Evolutionary conservation across 2,329 filamentous ascomycete species (phyloP), one percentile per base, ranked within the genome.

Genomic region (Colletotrichum destructivum): DNA sequence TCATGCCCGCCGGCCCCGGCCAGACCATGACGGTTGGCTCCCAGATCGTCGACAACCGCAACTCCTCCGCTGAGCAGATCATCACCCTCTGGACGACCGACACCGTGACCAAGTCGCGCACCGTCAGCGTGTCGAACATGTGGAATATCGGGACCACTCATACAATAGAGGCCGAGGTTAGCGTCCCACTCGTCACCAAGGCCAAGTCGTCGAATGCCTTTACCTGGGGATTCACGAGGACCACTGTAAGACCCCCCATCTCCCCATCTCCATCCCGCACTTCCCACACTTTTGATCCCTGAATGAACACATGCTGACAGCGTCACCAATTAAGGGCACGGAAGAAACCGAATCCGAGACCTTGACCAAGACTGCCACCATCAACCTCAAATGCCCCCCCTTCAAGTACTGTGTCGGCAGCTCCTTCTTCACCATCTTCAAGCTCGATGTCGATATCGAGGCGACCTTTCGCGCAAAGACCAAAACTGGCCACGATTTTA

Each of bases 41-140:
- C 15, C 72, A 74, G 54, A 71, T 74, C 23, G 51, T 75, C 18
- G 72, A 75, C 44, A 75, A 74, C 57, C 66, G 74, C 49, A 75
- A 75, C 61, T 70, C 60, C 15, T 71, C 66, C 31, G 61, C 38
- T 18, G 64, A 72, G 49, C 72, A 75, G 59, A 71, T 62, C 9
- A 74, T 73, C 26, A 74, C 66, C 1, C 60, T 75, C 46, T 13
- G 12, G 40, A 75, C 72, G 18, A 70, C 49, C 2, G 72, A 72
- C 11, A 63, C 72, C 16, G 56, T 74, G 4, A 75, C 66, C 2
- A 67, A 69, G 42, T 69, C 62, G 3, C 71, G 66, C 46, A 62
- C 72, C 0, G 4, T 74, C 13, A 73, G 57, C n/a, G 62, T 69
- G 5, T 40, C 56, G 16, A 56, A 71, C 15, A 49, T 51, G 16